Percentiles rank a stretch among this genome's conserved stretches.
Conservation (phyloP, 2,329 filamentous ascomycete genomes). For the Calonectria pteridis region DNA sequence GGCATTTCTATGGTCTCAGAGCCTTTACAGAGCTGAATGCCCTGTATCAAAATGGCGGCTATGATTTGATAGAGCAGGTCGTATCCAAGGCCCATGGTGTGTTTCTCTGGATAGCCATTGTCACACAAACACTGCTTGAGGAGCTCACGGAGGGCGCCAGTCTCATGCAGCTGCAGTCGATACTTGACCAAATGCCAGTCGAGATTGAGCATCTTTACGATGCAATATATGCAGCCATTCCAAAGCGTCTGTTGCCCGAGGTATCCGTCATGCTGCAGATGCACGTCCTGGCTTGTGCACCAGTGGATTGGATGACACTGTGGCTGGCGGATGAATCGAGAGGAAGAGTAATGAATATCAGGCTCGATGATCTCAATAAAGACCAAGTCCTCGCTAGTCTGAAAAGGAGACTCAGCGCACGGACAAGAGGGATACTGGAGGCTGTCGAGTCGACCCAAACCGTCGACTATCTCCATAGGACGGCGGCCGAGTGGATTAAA, state of each 20-base stretch:
- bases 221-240: conserved; percentile 8
- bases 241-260: neutral
- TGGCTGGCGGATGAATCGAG: conserved; percentile 18
- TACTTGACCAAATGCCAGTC: neutral
- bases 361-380: neutral
- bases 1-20: neutral
- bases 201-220: conserved; percentile 19
- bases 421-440: conserved; percentile 23
- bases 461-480: conserved; percentile 16
- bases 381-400: neutral
- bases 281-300: neutral
- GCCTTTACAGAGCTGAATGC: conserved; percentile 8
- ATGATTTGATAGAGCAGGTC: neutral
- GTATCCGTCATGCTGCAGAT: conserved; percentile 9
- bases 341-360: neutral
- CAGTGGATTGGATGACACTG: conserved; percentile 7
- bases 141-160: neutral
- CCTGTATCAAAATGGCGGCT: neutral
- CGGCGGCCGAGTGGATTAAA: conserved; percentile 13
- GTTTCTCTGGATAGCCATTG: conserved; percentile 16
- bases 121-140: neutral
- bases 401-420: conserved; percentile 1
- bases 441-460: neutral
- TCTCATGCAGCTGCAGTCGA: neutral
- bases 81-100: conserved; percentile 6